Evolutionary conservation across 768 basidiomycete genomes (phyloP), one percentile per base, ranked within the genome.

Genomic region (Suillus luteus): DNA sequence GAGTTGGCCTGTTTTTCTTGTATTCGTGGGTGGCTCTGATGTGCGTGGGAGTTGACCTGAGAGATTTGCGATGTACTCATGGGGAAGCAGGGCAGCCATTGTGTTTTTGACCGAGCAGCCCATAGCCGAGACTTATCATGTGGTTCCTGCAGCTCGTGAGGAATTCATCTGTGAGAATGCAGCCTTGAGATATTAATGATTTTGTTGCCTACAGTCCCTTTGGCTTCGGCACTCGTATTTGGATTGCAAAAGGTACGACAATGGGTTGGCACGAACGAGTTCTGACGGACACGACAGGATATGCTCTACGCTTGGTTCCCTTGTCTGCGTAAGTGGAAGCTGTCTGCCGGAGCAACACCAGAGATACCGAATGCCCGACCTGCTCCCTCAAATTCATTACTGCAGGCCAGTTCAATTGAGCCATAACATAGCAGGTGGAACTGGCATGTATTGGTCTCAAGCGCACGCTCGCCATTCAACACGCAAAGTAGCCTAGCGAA

Each of bases 111-210:
- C 75, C 27, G 59, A 68, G n/a, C 24, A 61, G 37, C 60, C 62
- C 41, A 62, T 69, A 22, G 65, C 74, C 3, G 80, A 79, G 68
- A 75, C 80, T 40, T 83, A 81, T 46, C 44, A 46, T 67, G 78
- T 86, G 76, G 71, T 83, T 15, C 81, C 83, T 59, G 85, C 86
- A 37, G 75, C 81, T 15, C 65, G 85, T 86, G 63, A 69, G 83
- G 64, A 57, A 48, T 49, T 54, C 52, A 48, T 43, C 66, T 2
- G 24, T 49, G 55, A 14, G 12, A 19, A 5, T n/a, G 17, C 49
- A 12, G 8, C 31, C 31, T 43, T 24, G 22, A 64, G 68, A 54
- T 68, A 33, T 60, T 62, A 58, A 40, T 7, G 62, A 11, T 59
- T 62, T 62, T 54, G 54, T 44, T 41, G 7, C 27, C 22, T 31